phyloP scores from a whole-genome alignment of 225 moss, liverwort and hornwort species.

The Anthoceros angustus region DNA sequence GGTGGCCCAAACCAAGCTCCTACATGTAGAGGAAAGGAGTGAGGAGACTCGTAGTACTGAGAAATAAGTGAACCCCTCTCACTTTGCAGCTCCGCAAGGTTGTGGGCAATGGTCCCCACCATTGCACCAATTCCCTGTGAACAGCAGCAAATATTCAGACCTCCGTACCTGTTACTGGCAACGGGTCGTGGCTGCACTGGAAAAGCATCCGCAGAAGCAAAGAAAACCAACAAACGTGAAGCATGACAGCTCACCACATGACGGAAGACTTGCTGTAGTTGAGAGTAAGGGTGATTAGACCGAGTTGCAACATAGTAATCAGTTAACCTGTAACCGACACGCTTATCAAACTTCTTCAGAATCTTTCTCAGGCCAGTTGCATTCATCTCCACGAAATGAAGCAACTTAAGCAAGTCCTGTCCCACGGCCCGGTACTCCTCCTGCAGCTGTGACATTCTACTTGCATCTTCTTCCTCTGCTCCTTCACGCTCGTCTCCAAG shows the following conservation, averaged over 20 bases:
- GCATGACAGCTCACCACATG: constrained; percentile 41
- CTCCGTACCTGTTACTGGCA: neutral
- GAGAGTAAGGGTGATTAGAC: constrained; percentile 93
- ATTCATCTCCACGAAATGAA: constrained; percentile 1
- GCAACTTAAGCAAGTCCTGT: neutral
- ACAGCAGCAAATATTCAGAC: neutral
- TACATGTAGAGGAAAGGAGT: constrained; percentile 18
- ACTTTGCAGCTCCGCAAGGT: constrained; percentile 71
- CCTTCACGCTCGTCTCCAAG: neutral
- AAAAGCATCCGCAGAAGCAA: neutral
- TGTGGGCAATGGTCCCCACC: constrained; percentile 81
- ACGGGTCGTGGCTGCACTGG: neutral
- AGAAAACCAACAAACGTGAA: neutral
- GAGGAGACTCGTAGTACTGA: constrained; percentile 50
- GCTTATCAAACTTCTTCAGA: constrained; percentile 66
- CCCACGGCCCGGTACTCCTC: neutral
- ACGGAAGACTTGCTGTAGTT: constrained; percentile 88
- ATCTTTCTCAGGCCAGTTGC: neutral
- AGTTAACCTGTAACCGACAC: constrained; percentile 74
- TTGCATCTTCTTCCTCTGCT: neutral
- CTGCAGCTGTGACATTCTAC: neutral
- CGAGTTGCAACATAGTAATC: constrained; percentile 75
- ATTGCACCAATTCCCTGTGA: constrained; percentile 83
- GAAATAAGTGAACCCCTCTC: constrained; percentile 34
- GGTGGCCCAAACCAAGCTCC: constrained; percentile 15